Base-by-base conservation (phyloP, 1,284 basidiomycete genomes). In the Pyrrhoderma lamaoense region DNA sequence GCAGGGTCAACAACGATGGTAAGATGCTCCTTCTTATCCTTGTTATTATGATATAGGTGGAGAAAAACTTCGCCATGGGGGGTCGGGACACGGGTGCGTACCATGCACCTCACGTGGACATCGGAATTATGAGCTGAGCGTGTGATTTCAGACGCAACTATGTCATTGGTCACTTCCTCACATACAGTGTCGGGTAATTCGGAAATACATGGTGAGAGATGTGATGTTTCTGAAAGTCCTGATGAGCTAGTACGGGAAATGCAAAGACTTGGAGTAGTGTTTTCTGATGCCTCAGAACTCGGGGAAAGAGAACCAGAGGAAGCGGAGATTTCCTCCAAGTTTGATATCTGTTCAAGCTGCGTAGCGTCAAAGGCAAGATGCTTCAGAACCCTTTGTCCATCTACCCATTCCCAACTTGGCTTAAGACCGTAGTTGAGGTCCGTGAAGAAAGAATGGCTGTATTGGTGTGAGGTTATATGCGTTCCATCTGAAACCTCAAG, bases 11-110 rank as follows among this genome's bases (percentile, higher is more conserved):
- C 80, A 55, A 99, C 93, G 51, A 99, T 82, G 0, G 96, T 95
- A n/a, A 99, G 79, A 65, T 99, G 96, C 65, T 99, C 96, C 70
- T 99, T 99, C 64, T 61, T 71, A 69, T 93, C 92, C 54, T 77
- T 80, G 63, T 86, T 89, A 66, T 97, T 98, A 66, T 90, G 85
- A 71, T 99, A 99, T 37, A 99, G 73, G 63, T 99, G 93, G 13
- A 97, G 76, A 68, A 98, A 98, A 31, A 89, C 80, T 18, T 92
- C 85, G 21, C 95, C 95, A 64, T 99, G 92, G 0, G 93, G 91
- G 0, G 96, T 99, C 18, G 96, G 96, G 60, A 99, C 90, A 43
- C 96, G 84, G 3, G 96, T 98, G 52, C 96, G 87, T 2, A 93
- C 96, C 81, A 96, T 91, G 67, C 96, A 99, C 63, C 82, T 85